phyloP scores from a whole-genome alignment of 345 rosid species.

The Citrus mangshanensis region DNA sequence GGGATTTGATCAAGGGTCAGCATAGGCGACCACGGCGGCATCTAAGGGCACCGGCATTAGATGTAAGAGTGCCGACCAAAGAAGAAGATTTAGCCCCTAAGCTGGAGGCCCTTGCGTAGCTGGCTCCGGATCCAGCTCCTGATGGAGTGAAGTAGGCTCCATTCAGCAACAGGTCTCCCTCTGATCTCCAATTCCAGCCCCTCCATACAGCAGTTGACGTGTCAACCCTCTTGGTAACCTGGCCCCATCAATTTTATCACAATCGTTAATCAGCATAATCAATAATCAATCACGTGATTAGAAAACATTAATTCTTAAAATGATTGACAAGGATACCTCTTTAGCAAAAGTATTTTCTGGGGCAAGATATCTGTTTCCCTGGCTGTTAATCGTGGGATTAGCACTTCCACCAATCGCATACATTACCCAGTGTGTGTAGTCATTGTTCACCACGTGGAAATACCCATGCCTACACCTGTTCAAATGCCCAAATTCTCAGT shows the following conservation, averaged over 20 bases:
- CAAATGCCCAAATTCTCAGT: conserved; percentile 7
- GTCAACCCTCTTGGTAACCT: conserved; percentile 60
- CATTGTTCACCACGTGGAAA: conserved; percentile 97
- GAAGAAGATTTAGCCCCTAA: conserved; percentile 61
- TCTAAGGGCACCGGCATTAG: conserved; percentile 46
- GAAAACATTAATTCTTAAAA: background rate
- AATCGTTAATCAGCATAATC: background rate
- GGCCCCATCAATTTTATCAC: conserved; percentile 6
- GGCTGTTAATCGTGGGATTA: conserved; percentile 93
- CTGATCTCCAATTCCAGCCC: conserved; percentile 69
- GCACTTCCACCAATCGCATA: conserved; percentile 99
- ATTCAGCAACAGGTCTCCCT: conserved; percentile 53
- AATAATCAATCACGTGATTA: background rate
- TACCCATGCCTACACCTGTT: conserved; percentile 94
- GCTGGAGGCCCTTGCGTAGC: conserved; percentile 68
- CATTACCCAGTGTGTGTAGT: conserved; percentile 99
- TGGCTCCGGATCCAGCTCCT: conserved; percentile 45
- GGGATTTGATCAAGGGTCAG: conserved; percentile 25
- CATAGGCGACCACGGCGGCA: conserved; percentile 56
- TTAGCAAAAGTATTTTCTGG: conserved; percentile 71
- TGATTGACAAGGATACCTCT: conserved; percentile 31
- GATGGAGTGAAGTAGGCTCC: conserved; percentile 63
- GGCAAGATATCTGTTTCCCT: conserved; percentile 91
- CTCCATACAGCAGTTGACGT: conserved; percentile 35
- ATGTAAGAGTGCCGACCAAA: conserved; percentile 45